Base-by-base conservation (phyloP, 225 moss, liverwort and hornwort genomes). In the Pseudisothecium myosuroides region DNA sequence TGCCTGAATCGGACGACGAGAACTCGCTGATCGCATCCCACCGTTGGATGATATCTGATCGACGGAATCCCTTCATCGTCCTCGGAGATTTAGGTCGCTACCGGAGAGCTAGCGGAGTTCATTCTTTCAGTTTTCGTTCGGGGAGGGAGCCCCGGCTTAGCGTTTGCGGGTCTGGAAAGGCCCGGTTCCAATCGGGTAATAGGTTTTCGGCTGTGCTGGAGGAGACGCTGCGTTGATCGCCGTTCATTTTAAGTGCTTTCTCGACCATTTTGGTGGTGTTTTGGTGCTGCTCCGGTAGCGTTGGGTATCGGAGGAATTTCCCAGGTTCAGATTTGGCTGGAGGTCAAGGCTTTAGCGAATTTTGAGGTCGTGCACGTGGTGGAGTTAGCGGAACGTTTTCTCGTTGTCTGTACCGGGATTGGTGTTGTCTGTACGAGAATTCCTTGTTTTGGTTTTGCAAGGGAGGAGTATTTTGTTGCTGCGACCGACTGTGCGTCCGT, bases 1-100 rank as follows among this genome's bases (percentile, higher is more conserved):
- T 87, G 43, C 3, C 0, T 0, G 0, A 3, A 91, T 89, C 86
- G 84, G 63, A 85, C 84, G 89, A 47, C 10, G 4, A 1, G 0
- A 7, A 13, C 20, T 20, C 9, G 0, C 18, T 1, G 15, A 31
- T 16, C 2, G 2, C 0, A 3, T 2, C 0, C 0, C 6, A 16
- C 73, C 58, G 80, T 91, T 18, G 26, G 83, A 65, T 76, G 19
- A 12, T 0, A 12, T 2, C 1, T 2, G 11, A 90, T 91, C 88
- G 88, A 93, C 86, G 93, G 93, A 20, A 34, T 16, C 3, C 18
- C 37, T 47, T 83, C 90, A 85, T 90, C 88, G 86, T 88, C 84
- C 17, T 67, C 56, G 5, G 1, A 41, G 49, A 86, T 55, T 91
- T 93, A 90, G 85, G 89, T 90, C 50, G 80, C 56, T 60, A 9